Evolutionary conservation across 1,284 basidiomycete species (phyloP), one percentile per base, ranked within the genome.

Genomic region (Caloboletus inedulis): DNA sequence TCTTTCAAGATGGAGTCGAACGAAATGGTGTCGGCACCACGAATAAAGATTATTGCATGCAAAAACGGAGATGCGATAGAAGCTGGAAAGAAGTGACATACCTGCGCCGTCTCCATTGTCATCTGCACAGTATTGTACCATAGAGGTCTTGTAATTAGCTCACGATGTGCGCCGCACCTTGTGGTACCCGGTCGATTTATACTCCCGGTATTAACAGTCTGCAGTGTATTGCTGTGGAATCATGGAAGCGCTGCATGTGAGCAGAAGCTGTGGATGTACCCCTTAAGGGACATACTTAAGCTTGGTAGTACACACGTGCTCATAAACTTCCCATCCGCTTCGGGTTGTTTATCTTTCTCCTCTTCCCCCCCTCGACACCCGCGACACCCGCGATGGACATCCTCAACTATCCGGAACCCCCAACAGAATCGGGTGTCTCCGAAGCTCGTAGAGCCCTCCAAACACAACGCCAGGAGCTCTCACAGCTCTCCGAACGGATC

Each of bases 11-110:
- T 97, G 87, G 94, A 98, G 72, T 86, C 85, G 43, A 91, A 90
- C 63, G 89, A 92, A 60, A 75, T 82, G 64, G 85, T 96, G 34
- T 80, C 75, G 12, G 84, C 89, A 2, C 78, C 79, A 39, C 86
- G 89, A 70, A 90, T 95, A 72, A 96, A 96, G 77, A 97, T 97
- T 54, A 92, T 97, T 59, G 94, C 94, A 4, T 96, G 94, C 77
- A 97, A 96, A 79, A 91, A 89, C 63, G 91, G 89, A 27, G 91
- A 94, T 59, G 87, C 84, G 29, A 81, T 91, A 48, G 90, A 91
- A 60, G 78, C 80, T 31, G 82, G 80, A 53, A 90, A 89, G 77
- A 68, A 69, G 57, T 66, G 52, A 56, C 48, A 44, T 47, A 49
- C 52, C 51, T 49, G 30, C 29, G 16, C n/a, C 7, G 30, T 43